Conservation (phyloP, 2,329 filamentous ascomycete genomes). For the Diaporthe nobilis region DNA sequence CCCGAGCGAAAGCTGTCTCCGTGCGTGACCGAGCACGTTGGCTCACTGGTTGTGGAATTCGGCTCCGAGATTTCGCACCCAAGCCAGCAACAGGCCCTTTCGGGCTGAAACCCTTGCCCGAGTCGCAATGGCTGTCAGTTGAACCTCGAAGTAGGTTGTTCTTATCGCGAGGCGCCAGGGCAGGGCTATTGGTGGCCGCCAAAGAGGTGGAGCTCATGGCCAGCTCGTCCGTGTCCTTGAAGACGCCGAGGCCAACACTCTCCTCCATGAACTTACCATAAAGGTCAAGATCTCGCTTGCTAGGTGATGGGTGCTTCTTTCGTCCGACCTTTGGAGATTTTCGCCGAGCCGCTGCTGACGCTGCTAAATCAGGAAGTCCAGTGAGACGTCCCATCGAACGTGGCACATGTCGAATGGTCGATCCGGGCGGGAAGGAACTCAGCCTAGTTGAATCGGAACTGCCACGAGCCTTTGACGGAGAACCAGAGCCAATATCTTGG, state of each 20-base stretch:
- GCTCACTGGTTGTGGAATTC: constrained; percentile 45
- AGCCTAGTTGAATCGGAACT: constrained; percentile 32
- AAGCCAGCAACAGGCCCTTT: constrained; percentile 19
- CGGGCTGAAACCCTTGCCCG: constrained; percentile 23
- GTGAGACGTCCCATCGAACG: constrained; percentile 35
- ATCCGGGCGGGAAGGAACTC: constrained; percentile 40
- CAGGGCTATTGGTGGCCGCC: background rate
- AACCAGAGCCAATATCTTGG: background rate
- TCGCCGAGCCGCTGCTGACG: constrained; percentile 4
- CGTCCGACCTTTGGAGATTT: background rate
- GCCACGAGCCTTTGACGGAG: background rate
- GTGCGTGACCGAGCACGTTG: constrained; percentile 38
- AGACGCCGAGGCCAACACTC: constrained; percentile 32
- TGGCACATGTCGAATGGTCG: constrained; percentile 43
- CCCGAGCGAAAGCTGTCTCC: constrained; percentile 36
- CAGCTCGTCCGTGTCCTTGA: constrained; percentile 49
- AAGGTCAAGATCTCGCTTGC: constrained; percentile 57
- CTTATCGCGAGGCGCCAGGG: constrained; percentile 47
- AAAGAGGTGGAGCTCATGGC: constrained; percentile 42
- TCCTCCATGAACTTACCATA: constrained; percentile 45
- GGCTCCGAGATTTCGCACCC: constrained; percentile 36
- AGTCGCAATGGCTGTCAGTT: constrained; percentile 18
- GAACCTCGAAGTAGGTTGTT: constrained; percentile 47
- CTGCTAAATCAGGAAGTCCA: constrained; percentile 33
- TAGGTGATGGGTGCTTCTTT: constrained; percentile 63